Percentiles rank a stretch among this genome's conserved stretches.
Conservation (phyloP, 176 grass and related monocot species). For the Triticum dicoccoides region DNA sequence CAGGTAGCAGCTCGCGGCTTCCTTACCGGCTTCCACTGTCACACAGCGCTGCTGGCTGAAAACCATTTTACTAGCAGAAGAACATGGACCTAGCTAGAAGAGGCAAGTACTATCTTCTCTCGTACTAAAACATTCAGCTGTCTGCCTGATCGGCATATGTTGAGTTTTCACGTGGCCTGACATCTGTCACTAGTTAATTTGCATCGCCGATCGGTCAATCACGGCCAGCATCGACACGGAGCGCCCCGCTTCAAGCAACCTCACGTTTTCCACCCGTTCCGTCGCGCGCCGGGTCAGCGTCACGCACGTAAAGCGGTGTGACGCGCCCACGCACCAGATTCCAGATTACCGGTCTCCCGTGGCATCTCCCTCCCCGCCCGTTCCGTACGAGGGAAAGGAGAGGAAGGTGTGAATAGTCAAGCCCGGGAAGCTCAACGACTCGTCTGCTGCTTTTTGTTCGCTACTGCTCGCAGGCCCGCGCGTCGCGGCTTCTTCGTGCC, state of each 20-base stretch:
- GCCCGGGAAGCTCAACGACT: no score
- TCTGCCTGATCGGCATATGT: background rate
- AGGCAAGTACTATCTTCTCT: background rate
- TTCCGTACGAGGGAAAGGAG: background rate
- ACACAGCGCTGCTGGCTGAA: background rate
- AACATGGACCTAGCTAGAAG: background rate
- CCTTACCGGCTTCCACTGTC: background rate
- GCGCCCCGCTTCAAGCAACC: background rate
- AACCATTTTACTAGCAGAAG: no score
- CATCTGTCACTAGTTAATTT: background rate
- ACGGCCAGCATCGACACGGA: background rate
- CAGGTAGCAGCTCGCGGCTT: slow-evolving; percentile 2
- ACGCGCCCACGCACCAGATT: background rate
- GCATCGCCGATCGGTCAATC: background rate
- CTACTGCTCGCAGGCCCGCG: no score
- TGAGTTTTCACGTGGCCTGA: background rate
- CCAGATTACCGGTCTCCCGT: background rate
- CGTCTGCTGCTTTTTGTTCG: no score
- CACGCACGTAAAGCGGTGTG: background rate
- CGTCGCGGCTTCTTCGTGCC: no score
- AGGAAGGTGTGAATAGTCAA: background rate
- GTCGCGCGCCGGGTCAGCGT: background rate
- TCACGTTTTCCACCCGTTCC: background rate
- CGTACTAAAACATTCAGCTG: background rate
- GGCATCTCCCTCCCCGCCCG: background rate